Base-by-base conservation (phyloP, 192 early-diverging fungal species). In the Kickxella alabastrina region DNA sequence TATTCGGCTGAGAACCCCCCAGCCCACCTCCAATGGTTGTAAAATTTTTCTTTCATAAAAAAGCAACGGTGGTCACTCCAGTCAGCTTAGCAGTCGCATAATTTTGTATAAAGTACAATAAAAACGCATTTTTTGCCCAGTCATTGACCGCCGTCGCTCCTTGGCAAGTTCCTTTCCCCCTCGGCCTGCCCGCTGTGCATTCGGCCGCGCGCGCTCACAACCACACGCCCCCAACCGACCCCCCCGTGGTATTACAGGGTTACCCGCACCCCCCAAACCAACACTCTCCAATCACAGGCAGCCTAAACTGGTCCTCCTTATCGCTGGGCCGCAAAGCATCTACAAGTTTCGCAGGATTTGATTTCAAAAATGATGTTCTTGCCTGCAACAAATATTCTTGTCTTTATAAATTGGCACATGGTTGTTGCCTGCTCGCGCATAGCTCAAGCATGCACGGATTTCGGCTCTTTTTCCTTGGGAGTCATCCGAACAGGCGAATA, bases 11-110 rank as follows among this genome's bases (percentile, higher is more conserved):
- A 37, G 36, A n/a, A 35, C 31, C 19, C 17, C n/a, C n/a, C n/a
- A n/a, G n/a, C n/a, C n/a, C n/a, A n/a, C n/a, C n/a, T n/a, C n/a
- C n/a, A n/a, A n/a, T n/a, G n/a, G n/a, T n/a, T n/a, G n/a, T 31
- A 26, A 37, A 49, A 18, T 49, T 49, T 32, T 49, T 49, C 47
- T 36, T 49, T n/a, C n/a, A 49, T 37, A 49, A 49, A 29, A 23
- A 23, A 4, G 22, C 18, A 23, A 21, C 31, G 31, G 31, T 43
- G 10, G 22, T n/a, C 18, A 9, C 41, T 24, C 18, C 4, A 43
- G 22, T 22, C 17, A 43, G 31, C 31, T 12, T 8, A 32, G 31
- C 31, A 32, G 12, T 32, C 31, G 31, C 31, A 8, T 32, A 32
- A 32, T 32, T 32, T n/a, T n/a, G n/a, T n/a, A n/a, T 40, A 40